Conservation (phyloP, 352 stramenopile genomes). For the Pythium coloratum region DNA sequence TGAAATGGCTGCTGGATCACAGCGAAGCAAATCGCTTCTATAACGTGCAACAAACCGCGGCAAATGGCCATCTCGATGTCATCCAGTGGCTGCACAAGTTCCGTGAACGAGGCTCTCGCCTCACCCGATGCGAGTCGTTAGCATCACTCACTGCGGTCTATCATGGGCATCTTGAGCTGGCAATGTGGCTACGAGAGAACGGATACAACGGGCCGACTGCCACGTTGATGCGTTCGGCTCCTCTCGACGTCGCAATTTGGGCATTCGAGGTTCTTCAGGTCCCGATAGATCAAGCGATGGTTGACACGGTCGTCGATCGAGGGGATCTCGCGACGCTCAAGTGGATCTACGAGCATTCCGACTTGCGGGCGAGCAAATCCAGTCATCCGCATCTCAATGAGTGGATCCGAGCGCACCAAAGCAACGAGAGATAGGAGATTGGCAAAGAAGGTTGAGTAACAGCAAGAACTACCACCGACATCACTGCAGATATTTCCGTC, state of each 20-base stretch:
- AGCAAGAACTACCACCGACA: too few relatives aligned
- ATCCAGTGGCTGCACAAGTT: background rate
- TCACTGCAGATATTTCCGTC: too few relatives aligned
- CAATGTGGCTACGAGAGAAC: background rate
- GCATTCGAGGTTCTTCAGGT: background rate
- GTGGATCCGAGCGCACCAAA: background rate
- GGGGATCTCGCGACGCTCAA: background rate
- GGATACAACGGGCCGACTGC: background rate
- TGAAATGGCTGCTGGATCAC: constrained; percentile 1
- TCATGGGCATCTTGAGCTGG: background rate
- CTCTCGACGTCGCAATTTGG: background rate
- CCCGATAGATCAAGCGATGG: background rate
- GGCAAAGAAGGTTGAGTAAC: too few relatives aligned
- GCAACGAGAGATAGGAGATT: background rate
- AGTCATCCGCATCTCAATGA: background rate
- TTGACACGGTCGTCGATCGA: background rate
- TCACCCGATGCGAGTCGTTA: background rate
- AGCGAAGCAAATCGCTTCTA: background rate
- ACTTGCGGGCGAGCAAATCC: background rate
- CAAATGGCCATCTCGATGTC: background rate
- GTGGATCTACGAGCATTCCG: background rate
- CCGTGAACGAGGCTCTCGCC: background rate
- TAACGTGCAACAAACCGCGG: background rate
- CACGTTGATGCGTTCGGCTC: background rate
- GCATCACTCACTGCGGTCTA: background rate